Evolutionary conservation across 1,284 basidiomycete genomes (phyloP).

Genomic region (Boletus sp.): DNA sequence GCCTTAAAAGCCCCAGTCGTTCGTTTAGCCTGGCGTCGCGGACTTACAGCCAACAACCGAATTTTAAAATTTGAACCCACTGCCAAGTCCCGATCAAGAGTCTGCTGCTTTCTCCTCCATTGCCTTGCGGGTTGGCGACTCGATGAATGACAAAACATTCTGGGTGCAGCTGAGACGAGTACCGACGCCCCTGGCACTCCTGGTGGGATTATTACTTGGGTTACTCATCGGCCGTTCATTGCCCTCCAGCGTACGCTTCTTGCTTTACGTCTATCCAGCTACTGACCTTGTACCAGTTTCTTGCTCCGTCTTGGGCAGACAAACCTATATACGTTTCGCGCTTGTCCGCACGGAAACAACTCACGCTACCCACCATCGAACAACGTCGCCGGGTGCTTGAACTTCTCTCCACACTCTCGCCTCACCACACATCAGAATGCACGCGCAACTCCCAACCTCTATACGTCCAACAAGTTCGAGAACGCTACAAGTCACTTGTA

Average conservation of each 20-base stretch:
- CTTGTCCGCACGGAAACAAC: slow-evolving; percentile 53
- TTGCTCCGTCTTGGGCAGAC: slow-evolving; percentile 48
- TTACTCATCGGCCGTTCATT: slow-evolving; percentile 56
- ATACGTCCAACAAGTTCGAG: slow-evolving; percentile 78
- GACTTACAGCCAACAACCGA: not conserved
- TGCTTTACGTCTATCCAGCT: slow-evolving; percentile 1
- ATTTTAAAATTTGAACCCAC: not conserved
- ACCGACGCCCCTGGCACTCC: slow-evolving; percentile 52
- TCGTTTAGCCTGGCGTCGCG: not conserved
- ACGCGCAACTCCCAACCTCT: slow-evolving; percentile 77
- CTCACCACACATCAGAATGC: slow-evolving; percentile 90
- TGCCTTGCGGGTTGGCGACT: not conserved
- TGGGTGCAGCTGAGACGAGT: slow-evolving; percentile 35
- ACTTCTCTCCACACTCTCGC: slow-evolving; percentile 78
- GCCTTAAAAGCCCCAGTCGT: too few species aligned
- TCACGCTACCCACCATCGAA: slow-evolving; percentile 67
- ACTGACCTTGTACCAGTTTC: slow-evolving; percentile 18
- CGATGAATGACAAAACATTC: slow-evolving; percentile 27
- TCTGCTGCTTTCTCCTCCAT: not conserved
- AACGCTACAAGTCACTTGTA: slow-evolving; percentile 78
- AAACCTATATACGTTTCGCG: slow-evolving; percentile 46
- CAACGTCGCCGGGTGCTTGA: slow-evolving; percentile 84
- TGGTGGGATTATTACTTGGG: slow-evolving; percentile 65
- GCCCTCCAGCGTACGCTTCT: slow-evolving; percentile 42
- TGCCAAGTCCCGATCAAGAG: not conserved